Evolutionary conservation across 2,329 filamentous ascomycete species (phyloP).

Genomic region (Cercospora sesami): DNA sequence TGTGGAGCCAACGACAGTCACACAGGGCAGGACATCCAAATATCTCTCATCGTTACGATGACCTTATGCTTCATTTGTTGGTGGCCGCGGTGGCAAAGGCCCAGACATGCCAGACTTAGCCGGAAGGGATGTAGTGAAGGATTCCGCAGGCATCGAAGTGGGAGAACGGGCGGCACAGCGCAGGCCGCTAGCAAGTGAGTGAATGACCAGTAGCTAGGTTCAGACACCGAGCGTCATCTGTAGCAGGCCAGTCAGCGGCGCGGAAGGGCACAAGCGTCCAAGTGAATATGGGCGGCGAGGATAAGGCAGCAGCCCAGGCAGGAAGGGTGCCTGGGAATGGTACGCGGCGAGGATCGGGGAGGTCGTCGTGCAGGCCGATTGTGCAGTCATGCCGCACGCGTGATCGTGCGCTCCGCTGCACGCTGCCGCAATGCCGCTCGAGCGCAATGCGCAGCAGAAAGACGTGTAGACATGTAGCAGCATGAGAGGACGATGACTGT

Average conservation of each 20-base stretch:
- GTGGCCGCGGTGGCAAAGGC: neutral
- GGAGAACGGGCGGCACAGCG: neutral
- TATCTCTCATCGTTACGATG: neutral
- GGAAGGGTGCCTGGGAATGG: neutral
- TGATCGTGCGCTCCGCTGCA: conserved; percentile 6
- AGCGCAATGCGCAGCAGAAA: conserved; percentile 5
- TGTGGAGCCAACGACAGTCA: conserved; percentile 14
- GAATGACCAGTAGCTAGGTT: conserved; percentile 1
- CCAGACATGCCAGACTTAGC: neutral
- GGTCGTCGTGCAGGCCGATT: conserved; percentile 2
- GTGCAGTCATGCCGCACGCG: conserved; percentile 6
- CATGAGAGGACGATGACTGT: neutral
- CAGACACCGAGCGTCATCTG: neutral
- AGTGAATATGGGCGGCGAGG: conserved; percentile 8
- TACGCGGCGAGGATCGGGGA: neutral
- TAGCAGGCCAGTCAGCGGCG: neutral
- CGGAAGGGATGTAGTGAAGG: conserved; percentile 2
- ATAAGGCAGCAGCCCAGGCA: conserved; percentile 3
- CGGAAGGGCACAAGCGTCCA: neutral
- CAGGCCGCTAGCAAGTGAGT: conserved; percentile 8
- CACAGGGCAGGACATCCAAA: conserved; percentile 6
- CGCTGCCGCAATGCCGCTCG: neutral
- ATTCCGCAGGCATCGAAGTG: conserved; percentile 8
- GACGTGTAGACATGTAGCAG: neutral
- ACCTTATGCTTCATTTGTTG: conserved; percentile 9